Percentiles rank a stretch among this genome's conserved stretches.
Conservation (phyloP, 192 early-diverging fungal species). For the Chytriomyces sp. region DNA sequence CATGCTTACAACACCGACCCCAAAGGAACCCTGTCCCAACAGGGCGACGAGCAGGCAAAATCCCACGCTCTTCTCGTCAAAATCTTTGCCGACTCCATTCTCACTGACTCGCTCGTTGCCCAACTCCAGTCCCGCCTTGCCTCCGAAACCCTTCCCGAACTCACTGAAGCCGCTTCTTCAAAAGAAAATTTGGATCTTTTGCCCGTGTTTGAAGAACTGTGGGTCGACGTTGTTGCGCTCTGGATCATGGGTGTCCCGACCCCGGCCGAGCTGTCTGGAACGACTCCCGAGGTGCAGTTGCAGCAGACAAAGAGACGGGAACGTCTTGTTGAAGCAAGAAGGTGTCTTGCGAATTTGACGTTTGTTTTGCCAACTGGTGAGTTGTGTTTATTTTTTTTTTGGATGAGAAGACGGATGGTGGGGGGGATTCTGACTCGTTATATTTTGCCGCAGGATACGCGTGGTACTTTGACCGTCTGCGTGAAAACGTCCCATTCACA, state of each 20-base stretch:
- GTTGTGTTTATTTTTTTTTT: not conserved
- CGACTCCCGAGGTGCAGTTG: not conserved
- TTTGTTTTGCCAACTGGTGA: conserved; percentile 32
- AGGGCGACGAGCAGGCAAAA: conserved; percentile 4
- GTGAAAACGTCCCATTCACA: conserved; percentile 9
- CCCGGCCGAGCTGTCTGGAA: not conserved
- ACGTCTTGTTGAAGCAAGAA: conserved; percentile 12
- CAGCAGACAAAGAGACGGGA: conserved; percentile 20
- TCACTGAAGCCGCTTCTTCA: conserved; percentile 8
- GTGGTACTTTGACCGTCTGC: conserved; percentile 33
- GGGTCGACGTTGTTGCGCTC: conserved; percentile 18
- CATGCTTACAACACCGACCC: conserved; percentile 17
- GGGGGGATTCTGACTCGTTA: not conserved
- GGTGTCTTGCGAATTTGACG: conserved; percentile 26
- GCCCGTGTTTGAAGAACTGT: conserved; percentile 31
- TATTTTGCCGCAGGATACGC: not conserved
- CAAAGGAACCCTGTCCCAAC: conserved; percentile 6
- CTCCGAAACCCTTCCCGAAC: conserved; percentile 29
- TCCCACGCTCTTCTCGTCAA: not conserved
- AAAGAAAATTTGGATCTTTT: conserved; percentile 25
- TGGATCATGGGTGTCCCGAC: conserved; percentile 20
- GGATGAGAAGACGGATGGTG: not conserved
- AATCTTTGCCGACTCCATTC: not conserved
- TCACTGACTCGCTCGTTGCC: not conserved
- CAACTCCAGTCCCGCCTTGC: conserved; percentile 17